Conservation (phyloP, 108 stramenopile genomes). For the Pseudonitzschia pungens region DNA sequence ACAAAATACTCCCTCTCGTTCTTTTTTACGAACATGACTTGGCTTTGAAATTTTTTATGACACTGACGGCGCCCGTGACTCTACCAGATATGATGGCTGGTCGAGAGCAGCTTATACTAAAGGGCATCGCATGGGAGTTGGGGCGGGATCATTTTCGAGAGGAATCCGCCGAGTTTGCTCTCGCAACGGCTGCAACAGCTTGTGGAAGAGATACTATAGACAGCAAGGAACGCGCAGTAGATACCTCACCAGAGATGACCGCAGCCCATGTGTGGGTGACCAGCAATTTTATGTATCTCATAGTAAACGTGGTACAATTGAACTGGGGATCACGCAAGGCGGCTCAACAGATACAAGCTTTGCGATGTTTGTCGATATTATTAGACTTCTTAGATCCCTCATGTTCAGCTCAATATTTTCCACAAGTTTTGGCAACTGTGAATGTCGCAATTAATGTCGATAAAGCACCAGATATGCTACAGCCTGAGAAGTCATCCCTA, state of each 20-base stretch:
- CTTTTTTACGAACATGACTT: conserved; percentile 28
- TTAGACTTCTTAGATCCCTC: conserved; percentile 51
- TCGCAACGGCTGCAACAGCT: conserved; percentile 34
- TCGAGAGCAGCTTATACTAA: conserved; percentile 54
- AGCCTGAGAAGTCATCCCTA: conserved; percentile 20
- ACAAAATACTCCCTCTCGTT: conserved; percentile 54
- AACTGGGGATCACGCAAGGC: conserved; percentile 48
- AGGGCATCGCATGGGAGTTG: conserved; percentile 66
- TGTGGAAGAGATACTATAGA: not conserved
- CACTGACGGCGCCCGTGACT: conserved; percentile 31
- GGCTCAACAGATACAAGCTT: conserved; percentile 50
- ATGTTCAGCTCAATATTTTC: conserved; percentile 66
- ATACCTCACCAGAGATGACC: not conserved
- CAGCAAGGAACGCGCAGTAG: not conserved
- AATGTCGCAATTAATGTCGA: conserved; percentile 61
- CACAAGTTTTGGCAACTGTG: conserved; percentile 71
- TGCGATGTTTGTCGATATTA: conserved; percentile 53
- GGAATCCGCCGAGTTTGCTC: conserved; percentile 38
- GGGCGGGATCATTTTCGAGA: conserved; percentile 36
- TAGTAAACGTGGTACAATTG: conserved; percentile 72
- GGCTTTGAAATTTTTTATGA: conserved; percentile 57
- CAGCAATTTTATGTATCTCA: conserved; percentile 73
- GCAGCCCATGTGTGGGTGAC: conserved; percentile 59
- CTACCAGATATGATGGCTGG: conserved; percentile 35
- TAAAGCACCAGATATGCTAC: not conserved